Conservation (phyloP, 108 stramenopile species). For the Pseudonitzschia pungens region DNA sequence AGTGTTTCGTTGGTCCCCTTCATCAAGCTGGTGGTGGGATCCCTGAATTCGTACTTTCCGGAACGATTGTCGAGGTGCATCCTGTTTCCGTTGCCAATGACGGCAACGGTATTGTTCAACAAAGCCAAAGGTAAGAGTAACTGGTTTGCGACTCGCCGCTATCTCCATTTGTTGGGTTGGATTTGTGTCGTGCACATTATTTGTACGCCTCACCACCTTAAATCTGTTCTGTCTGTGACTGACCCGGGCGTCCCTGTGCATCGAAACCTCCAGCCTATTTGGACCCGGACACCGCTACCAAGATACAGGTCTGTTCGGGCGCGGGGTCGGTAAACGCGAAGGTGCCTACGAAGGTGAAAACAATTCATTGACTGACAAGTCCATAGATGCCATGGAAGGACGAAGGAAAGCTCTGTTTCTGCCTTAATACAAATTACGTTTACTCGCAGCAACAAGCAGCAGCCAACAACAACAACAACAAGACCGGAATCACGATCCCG, state of each 20-base stretch:
- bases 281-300: constrained; percentile 25
- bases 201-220: too few relatives aligned
- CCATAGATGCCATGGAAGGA: constrained; percentile 15
- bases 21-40: constrained; percentile 45
- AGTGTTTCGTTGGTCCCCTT: constrained; percentile 61
- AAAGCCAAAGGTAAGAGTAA: neutral
- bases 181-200: too few relatives aligned
- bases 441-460: too few relatives aligned
- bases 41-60: constrained; percentile 60
- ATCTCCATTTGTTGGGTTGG: neutral
- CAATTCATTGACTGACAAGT: constrained; percentile 12
- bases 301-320: constrained; percentile 25
- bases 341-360: constrained; percentile 11
- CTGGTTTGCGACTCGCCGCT: neutral
- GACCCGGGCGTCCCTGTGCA: too few relatives aligned
- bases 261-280: constrained; percentile 1
- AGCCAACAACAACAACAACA: too few relatives aligned
- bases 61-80: constrained; percentile 61
- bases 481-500: too few relatives aligned
- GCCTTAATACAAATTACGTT: neutral
- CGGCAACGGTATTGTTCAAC: constrained; percentile 7
- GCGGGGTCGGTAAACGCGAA: constrained; percentile 10
- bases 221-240: too few relatives aligned
- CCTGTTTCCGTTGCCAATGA: constrained; percentile 64
- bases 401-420: constrained; percentile 9